phyloP scores from a whole-genome alignment of 2,329 filamentous ascomycete genomes.

The Westerdykella aurantiaca region DNA sequence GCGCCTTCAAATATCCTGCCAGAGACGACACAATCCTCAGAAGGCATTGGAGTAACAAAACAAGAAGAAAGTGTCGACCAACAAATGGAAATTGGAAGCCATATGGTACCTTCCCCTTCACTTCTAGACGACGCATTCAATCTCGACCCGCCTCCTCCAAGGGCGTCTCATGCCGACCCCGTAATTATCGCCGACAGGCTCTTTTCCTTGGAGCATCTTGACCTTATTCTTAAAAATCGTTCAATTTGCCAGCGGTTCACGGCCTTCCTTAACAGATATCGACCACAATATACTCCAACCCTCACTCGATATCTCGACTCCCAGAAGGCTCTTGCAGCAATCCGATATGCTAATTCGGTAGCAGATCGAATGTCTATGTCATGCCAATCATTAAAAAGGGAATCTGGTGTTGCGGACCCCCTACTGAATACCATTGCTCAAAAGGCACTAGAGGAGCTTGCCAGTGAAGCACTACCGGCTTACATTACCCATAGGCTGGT shows the following conservation, averaged over 20 bases:
- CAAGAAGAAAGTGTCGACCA: no score
- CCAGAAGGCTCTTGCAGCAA: conserved; percentile 61
- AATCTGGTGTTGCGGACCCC: conserved; percentile 44
- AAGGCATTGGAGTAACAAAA: no score
- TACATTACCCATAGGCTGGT: conserved; percentile 64
- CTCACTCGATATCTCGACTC: conserved; percentile 65
- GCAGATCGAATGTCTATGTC: conserved; percentile 51
- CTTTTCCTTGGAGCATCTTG: conserved; percentile 59
- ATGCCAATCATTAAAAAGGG: conserved; percentile 5
- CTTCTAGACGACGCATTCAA: no score
- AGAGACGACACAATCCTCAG: no score
- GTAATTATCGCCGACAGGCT: conserved; percentile 48
- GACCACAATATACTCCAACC: conserved; percentile 56
- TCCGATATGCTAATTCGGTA: conserved; percentile 63
- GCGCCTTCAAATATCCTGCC: no score
- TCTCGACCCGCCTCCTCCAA: no score
- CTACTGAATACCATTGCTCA: conserved; percentile 55
- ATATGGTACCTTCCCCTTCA: no score
- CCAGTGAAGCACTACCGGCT: conserved; percentile 61
- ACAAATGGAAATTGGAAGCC: no score
- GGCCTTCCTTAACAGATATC: conserved; percentile 54
- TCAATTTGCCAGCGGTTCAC: conserved; percentile 58
- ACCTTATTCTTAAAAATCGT: conserved; percentile 57
- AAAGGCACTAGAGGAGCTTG: conserved; percentile 56
- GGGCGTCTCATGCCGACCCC: no score